Percentiles rank a stretch among this genome's conserved stretches.
Evolutionary conservation across 176 grass and related monocot species (phyloP).

Genomic region (Secale cereale): DNA sequence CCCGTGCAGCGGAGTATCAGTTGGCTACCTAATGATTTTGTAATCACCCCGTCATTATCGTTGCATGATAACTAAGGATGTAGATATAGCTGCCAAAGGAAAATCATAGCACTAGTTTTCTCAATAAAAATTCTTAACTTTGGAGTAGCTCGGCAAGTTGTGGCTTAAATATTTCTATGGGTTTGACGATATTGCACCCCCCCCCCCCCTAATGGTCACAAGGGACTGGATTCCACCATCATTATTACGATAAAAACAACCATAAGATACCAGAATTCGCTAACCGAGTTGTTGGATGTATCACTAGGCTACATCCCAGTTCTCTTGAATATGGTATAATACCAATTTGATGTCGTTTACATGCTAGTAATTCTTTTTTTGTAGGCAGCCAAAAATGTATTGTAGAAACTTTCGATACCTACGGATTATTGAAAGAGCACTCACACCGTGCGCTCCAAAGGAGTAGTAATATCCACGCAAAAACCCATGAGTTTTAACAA

Average conservation of each 20-base stretch:
- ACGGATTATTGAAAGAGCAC: not conserved
- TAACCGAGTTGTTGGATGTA: too few species aligned
- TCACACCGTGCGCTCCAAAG: not conserved
- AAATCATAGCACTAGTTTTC: not conserved
- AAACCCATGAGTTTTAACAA: not conserved
- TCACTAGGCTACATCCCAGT: too few species aligned
- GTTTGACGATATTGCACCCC: conserved; percentile 3
- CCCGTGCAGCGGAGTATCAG: not conserved
- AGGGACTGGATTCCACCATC: not conserved
- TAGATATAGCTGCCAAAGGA: not conserved
- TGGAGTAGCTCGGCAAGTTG: not conserved
- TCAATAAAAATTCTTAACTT: not conserved
- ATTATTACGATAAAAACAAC: not conserved
- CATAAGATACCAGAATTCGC: not conserved
- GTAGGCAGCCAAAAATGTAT: not conserved
- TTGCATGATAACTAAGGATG: not conserved
- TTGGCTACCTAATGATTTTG: not conserved
- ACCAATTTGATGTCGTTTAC: not conserved
- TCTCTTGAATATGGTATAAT: not conserved
- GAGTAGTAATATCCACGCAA: not conserved
- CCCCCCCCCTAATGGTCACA: too few species aligned
- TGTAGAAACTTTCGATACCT: not conserved
- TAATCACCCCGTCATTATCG: conserved; percentile 1
- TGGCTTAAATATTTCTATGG: not conserved
- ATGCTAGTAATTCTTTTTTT: not conserved